Base-by-base conservation (phyloP, 2,329 filamentous ascomycete genomes). In the Sordariomycetes sp. region DNA sequence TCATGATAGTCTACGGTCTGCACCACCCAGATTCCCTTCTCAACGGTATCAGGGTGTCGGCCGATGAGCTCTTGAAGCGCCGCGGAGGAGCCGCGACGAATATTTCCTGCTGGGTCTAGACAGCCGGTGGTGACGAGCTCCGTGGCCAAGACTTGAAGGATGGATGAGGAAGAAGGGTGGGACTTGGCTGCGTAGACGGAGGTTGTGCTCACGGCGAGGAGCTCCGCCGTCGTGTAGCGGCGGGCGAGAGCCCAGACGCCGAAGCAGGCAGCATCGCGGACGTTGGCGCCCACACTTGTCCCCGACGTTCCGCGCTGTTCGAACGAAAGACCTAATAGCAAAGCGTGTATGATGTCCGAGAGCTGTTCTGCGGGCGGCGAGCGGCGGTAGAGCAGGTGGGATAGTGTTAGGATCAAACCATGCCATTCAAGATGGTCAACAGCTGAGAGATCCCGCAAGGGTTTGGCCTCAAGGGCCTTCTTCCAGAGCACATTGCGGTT, bases 211-310 rank as follows among this genome's bases (percentile, higher is more conserved):
- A 93, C 71, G 0, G 66, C 64, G 9, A 82, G 65, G 6, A 96
- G 68, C 54, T 96, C 90, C 1, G 64, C 51, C 0, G 87, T 94
- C 2, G 75, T 79, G 48, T 96, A 98, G 35, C 90, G 80, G 36
- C 92, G 74, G 16, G 90, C 86, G 7, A 96, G 57, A 2, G 88
- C 83, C 92, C 92, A 98, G 17, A 96, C 81, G 6, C 92, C 92
- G 53, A 96, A 98, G 53, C 88, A 95, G 4, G 92, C 86, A 10
- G 92, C 90, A 61, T 98, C 92, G 30, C 92, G 77, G 12, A 98
- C 88, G 46, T 93, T 94, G 2, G 85, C 82, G 3, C 92, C 92
- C 9, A 90, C 68, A 4, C 86, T 88, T 10, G 73, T 78, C n/a
- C 92, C 90, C 4, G 86, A 86, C 1, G 86, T 75, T 30, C 82